Base-by-base conservation (phyloP, 257 asterid genomes). In the Mentha longifolia region DNA sequence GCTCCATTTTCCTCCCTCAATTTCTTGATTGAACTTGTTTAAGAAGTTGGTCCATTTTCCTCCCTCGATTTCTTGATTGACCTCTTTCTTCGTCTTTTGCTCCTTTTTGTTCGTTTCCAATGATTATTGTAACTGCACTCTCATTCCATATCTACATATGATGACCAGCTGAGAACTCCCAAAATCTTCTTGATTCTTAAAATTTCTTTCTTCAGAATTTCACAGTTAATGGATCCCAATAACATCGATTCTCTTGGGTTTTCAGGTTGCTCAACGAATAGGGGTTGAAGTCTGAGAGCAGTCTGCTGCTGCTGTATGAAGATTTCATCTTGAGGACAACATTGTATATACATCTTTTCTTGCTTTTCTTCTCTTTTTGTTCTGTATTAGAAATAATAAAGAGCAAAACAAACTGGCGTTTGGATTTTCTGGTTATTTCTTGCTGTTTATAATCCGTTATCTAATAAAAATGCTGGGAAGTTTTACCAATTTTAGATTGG, bases 201-300 rank as follows among this genome's bases (percentile, higher is more conserved):
- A 17, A 50, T 51, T 46, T 13, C 60, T 35, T 12, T 7, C 12
- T 14, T 43, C 14, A 65, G 50, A 25, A 39, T 9, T 30, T 46
- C 28, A 10, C 1, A 4, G 12, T 5, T 35, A 64, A 17, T 5
- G 13, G 13, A 45, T 20, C 3, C 10, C 0, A 28, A 57, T 37
- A 54, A 65, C 47, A 42, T 35, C 16, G 37, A 41, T 62, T 71
- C 17, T 2, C 11, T 42, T 42, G 50, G 51, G 52, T 22, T 61
- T 78, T 78, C 92, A 95, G 98, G 96, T 92, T 81, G 96, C 98
- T 61, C 86, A 85, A 68, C 87, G 97, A 77, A 92, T 95, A 50
- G 98, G 99, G 60, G 84, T 95, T 66, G 79, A 78, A 64, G 94
- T 95, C 41, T 92, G 84, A 89, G 61, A 54, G 61, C 57, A 74